Evolutionary conservation across 257 asterid species (phyloP).

Genomic region (Nicotiana otophora): DNA sequence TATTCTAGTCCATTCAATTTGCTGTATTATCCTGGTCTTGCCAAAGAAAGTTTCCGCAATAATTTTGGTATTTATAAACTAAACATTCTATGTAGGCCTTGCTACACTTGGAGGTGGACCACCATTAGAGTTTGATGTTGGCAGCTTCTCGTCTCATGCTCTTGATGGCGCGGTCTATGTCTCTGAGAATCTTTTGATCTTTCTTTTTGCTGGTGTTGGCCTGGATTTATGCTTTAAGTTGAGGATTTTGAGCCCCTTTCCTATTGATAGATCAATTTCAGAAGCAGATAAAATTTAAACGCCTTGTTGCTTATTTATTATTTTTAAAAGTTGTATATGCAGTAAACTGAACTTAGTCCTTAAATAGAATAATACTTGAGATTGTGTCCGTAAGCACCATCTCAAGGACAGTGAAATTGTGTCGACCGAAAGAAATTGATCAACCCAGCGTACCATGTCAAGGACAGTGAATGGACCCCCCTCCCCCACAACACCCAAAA

Average conservation of each 20-base stretch:
- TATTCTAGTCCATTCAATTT: not conserved
- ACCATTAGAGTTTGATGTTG: conserved; percentile 50
- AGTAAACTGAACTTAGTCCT: not conserved
- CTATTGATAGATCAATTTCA: conserved; percentile 38
- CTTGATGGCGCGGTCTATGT: conserved; percentile 49
- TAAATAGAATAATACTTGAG: not conserved
- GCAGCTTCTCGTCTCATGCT: conserved; percentile 51
- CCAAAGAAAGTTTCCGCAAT: not conserved
- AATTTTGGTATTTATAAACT: not conserved
- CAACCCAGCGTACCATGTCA: too few species aligned
- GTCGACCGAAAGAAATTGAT: too few species aligned
- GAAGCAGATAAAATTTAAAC: not conserved
- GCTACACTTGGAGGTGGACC: conserved; percentile 59
- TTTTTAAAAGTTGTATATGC: not conserved
- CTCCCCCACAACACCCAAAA: too few species aligned
- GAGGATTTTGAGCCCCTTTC: conserved; percentile 74
- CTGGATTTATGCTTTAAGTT: conserved; percentile 73
- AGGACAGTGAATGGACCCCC: too few species aligned
- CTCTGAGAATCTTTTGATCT: conserved; percentile 71
- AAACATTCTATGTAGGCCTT: conserved; percentile 50
- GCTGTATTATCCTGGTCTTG: conserved; percentile 7
- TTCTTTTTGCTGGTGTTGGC: conserved; percentile 77
- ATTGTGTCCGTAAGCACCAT: not conserved
- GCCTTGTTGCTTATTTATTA: not conserved
- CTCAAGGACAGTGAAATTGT: too few species aligned